Evolutionary conservation across 2,329 filamentous ascomycete species (phyloP).

Genomic region (Aspergillus thermomutatus): DNA sequence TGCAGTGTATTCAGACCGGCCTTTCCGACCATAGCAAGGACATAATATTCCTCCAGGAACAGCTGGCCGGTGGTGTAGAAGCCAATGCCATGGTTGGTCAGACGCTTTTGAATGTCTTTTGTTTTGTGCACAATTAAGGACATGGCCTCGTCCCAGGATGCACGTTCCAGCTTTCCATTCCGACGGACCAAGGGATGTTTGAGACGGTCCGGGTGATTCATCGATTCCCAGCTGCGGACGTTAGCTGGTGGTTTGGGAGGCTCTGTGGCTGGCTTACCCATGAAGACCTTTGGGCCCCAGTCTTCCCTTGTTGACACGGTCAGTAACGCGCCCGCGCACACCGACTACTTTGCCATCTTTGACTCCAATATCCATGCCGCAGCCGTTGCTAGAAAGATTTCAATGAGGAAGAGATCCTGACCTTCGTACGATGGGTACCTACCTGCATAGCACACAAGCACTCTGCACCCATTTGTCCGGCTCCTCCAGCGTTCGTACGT

Average conservation of each 20-base stretch:
- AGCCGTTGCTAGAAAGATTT: constrained; percentile 31
- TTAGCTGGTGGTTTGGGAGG: neutral
- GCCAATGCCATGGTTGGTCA: constrained; percentile 37
- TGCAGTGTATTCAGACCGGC: constrained; percentile 37
- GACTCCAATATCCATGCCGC: constrained; percentile 35
- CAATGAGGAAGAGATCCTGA: neutral
- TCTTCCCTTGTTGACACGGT: constrained; percentile 36
- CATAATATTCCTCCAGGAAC: constrained; percentile 41
- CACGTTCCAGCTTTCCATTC: constrained; percentile 33
- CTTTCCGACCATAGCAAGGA: constrained; percentile 38
- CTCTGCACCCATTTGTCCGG: constrained; percentile 40
- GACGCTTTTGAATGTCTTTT: constrained; percentile 25
- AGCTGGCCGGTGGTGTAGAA: constrained; percentile 40
- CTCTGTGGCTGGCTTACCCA: constrained; percentile 18
- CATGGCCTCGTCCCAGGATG: constrained; percentile 41
- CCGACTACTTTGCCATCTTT: constrained; percentile 37
- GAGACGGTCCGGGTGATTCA: constrained; percentile 28
- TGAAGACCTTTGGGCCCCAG: constrained; percentile 35
- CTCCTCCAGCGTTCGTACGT: constrained; percentile 27
- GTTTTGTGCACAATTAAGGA: constrained; percentile 30
- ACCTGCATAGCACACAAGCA: constrained; percentile 39
- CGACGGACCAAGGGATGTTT: constrained; percentile 31
- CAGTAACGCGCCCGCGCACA: constrained; percentile 31
- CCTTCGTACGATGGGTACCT: neutral
- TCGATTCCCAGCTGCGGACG: constrained; percentile 25